phyloP scores from a whole-genome alignment of 805 yeast species.

The Lipomyces oligophaga region DNA sequence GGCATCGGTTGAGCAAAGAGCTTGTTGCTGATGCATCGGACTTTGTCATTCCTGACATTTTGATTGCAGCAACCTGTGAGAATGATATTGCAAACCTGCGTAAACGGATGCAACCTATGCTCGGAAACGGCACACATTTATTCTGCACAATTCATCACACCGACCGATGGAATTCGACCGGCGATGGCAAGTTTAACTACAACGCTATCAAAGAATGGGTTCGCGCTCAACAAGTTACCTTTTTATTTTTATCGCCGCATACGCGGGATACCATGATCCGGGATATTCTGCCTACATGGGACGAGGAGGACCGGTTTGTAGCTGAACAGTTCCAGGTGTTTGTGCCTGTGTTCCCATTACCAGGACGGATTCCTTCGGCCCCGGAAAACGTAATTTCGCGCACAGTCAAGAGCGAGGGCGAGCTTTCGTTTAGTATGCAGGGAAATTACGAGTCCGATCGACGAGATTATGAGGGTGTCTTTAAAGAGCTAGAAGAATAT shows the following conservation, averaged over 20 bases:
- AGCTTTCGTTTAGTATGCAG: no score
- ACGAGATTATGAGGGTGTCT: slow-evolving; percentile 25
- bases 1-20: slow-evolving; percentile 19
- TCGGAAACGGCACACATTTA: slow-evolving; percentile 18
- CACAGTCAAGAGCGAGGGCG: no score
- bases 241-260: slow-evolving; percentile 25
- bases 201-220: slow-evolving; percentile 26
- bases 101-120: slow-evolving; percentile 17
- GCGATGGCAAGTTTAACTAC: slow-evolving; percentile 21
- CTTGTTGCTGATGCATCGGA: slow-evolving; percentile 18
- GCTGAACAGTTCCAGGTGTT: slow-evolving; percentile 14
- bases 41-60: slow-evolving; percentile 24
- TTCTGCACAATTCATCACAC: slow-evolving; percentile 29
- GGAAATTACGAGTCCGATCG: slow-evolving; percentile 29
- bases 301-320: slow-evolving; percentile 13
- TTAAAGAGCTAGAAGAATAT: slow-evolving; percentile 18
- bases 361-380: slow-evolving; percentile 8
- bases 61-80: slow-evolving; percentile 28
- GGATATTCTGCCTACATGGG: slow-evolving; percentile 21
- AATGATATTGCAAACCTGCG: slow-evolving; percentile 19
- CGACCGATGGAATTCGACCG: slow-evolving; percentile 25
- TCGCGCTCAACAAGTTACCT: slow-evolving; percentile 20
- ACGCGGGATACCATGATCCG: slow-evolving; percentile 21
- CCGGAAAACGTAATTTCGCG: slow-evolving; percentile 22
- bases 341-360: slow-evolving; percentile 29